Evolutionary conservation across 225 moss, liverwort and hornwort species (phyloP).

Genomic region (Sphagnum contortum): DNA sequence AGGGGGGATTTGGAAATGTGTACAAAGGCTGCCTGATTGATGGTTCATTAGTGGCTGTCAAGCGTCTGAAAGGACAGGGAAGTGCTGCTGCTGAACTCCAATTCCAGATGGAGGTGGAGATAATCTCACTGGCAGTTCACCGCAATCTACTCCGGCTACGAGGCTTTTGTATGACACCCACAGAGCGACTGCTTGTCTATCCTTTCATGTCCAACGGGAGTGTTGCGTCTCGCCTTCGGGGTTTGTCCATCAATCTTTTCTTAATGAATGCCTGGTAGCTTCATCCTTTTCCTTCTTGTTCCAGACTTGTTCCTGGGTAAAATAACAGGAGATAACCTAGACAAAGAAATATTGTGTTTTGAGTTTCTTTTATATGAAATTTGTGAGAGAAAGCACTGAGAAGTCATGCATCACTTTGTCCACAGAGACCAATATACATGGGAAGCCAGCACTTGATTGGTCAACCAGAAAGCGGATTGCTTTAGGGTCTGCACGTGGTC

Average conservation of each 20-base stretch:
- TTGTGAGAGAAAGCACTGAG: too few species aligned
- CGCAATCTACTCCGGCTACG: slow-evolving; percentile 70
- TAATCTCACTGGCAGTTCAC: slow-evolving; percentile 89
- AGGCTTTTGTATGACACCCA: slow-evolving; percentile 93
- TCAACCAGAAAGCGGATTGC: slow-evolving; percentile 78
- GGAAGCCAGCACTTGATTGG: slow-evolving; percentile 81
- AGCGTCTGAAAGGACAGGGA: slow-evolving; percentile 78
- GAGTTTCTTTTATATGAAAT: too few species aligned
- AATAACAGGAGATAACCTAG: too few species aligned
- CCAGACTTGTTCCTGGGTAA: not conserved
- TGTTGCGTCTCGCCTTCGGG: slow-evolving; percentile 89
- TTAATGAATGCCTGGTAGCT: not conserved
- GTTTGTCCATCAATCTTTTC: slow-evolving; percentile 16
- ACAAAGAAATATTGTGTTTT: too few species aligned
- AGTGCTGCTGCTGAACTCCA: slow-evolving; percentile 81
- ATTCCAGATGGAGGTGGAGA: slow-evolving; percentile 95
- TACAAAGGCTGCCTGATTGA: slow-evolving; percentile 77
- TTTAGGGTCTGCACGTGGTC: slow-evolving; percentile 70
- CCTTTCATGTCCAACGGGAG: slow-evolving; percentile 97
- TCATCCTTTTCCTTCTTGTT: not conserved
- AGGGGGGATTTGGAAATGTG: slow-evolving; percentile 88
- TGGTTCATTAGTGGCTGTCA: slow-evolving; percentile 78
- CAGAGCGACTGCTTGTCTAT: slow-evolving; percentile 85
- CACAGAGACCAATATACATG: slow-evolving; percentile 4
- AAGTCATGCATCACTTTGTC: too few species aligned